Evolutionary conservation across 495 filamentous ascomycete species (phyloP), one percentile per base, ranked within the genome.

Genomic region (Xylaria curta): DNA sequence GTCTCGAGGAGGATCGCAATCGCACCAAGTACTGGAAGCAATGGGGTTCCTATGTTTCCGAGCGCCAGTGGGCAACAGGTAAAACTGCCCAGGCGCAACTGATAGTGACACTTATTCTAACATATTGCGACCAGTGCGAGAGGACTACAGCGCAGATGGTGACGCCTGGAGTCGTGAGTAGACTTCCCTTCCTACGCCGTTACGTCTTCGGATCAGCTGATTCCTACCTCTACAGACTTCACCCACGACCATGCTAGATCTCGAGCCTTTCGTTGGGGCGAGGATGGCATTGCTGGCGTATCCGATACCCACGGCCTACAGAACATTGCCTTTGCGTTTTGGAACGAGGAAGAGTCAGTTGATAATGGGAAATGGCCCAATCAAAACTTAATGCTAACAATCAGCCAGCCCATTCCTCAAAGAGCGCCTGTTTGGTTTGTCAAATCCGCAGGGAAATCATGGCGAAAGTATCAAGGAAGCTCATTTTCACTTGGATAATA

Each of bases 401-500:
- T 69, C 47, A 59, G 10, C 36, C 60, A 97, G 94, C 81, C 91
- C 92, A 70, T 97, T 95, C 77, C 85, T 98, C 72, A 98, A 98
- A 77, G 95, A 98, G 79, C 90, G 95, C 69, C 86, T 98, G 7
- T 98, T 98, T 78, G 95, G 95, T 28, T 83, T 98, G 61, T 95
- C 94, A 17, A 98, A 98, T 76, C 95, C 95, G 1, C 92, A 98
- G 82, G 95, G 95, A 66, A 97, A 97, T 72, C 95, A 98, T 82
- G 95, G 95, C 54, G 95, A 98, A 81, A 95, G 93, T 76, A 88
- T 98, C 84, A 98, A 98, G 78, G 95, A 98, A 80, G 91, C 91
- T 21, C 95, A 98, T 82, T 98, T 97, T 78, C 96, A 98, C 80
- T 81, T 97, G 64, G 95, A 98, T 80, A 98, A 98, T 78, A 97